A percentile compares a stretch with the other conserved stretches of the same genome.
These are phyloP conservation scores for Euphorbia peplus DNA, from an alignment of 345 rosid genomes.

Conservation along the genomic window DNA sequence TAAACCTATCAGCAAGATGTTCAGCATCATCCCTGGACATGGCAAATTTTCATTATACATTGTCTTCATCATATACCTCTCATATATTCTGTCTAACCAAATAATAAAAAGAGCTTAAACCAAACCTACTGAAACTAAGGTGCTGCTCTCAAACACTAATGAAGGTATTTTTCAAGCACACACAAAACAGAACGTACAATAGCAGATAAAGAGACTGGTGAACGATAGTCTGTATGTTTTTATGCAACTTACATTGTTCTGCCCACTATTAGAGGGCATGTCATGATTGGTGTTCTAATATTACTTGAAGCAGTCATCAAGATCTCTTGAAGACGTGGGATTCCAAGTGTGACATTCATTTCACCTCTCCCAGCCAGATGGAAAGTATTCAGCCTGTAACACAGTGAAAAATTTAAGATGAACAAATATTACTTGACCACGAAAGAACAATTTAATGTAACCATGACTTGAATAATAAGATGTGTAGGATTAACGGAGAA, in stretches of 20 bases:
- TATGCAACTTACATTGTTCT: conserved; percentile 54
- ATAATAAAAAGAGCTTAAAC: background rate
- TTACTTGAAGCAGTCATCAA: conserved; percentile 80
- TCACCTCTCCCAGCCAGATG: conserved; percentile 99
- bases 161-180: background rate
- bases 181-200: background rate
- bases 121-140: background rate
- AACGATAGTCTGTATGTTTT: background rate
- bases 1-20: conserved; percentile 64
- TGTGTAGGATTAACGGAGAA: conserved; percentile 2
- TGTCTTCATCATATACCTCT: background rate
- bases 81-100: background rate
- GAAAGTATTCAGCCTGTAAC: conserved; percentile 84
- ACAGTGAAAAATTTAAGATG: conserved; percentile 3
- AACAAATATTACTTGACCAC: background rate
- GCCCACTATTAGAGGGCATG: conserved; percentile 72
- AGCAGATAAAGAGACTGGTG: background rate
- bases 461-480: background rate
- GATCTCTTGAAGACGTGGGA: conserved; percentile 95
- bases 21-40: conserved; percentile 68
- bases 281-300: conserved; percentile 89
- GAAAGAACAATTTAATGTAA: background rate
- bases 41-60: conserved; percentile 14
- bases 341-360: conserved; percentile 97
- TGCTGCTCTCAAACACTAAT: background rate